Evolutionary conservation across 2,329 filamentous ascomycete genomes (phyloP).

Genomic region (Fragosphaeria purpurea): DNA sequence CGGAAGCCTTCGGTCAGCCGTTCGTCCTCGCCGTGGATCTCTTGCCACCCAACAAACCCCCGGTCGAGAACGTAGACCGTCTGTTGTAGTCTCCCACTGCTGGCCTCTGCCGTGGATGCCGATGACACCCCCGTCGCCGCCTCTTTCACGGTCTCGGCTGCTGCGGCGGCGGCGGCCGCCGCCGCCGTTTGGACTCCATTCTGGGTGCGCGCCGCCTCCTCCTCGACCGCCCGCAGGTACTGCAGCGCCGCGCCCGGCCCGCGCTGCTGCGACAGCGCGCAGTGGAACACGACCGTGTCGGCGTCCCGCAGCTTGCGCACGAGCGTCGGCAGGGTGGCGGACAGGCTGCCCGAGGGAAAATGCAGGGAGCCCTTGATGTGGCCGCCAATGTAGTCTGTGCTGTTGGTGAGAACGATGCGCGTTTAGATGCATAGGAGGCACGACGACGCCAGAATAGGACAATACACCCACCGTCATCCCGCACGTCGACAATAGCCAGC

Average conservation of each 20-base stretch:
- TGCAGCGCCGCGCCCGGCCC: constrained; percentile 74
- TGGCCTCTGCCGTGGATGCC: background rate
- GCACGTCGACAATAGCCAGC: constrained; percentile 77
- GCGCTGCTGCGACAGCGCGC: constrained; percentile 80
- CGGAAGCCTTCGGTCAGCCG: constrained; percentile 73
- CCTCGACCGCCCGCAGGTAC: constrained; percentile 63
- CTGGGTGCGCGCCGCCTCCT: background rate
- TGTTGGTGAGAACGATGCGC: background rate
- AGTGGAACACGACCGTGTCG: constrained; percentile 87
- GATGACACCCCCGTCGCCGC: constrained; percentile 13
- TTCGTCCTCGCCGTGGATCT: constrained; percentile 67
- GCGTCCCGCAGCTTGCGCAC: constrained; percentile 66
- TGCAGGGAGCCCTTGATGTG: constrained; percentile 74
- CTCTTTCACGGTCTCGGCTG: background rate
- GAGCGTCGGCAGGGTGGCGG: constrained; percentile 72
- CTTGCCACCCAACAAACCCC: constrained; percentile 86
- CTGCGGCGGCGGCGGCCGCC: background rate
- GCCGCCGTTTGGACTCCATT: background rate
- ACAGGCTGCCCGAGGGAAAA: constrained; percentile 62
- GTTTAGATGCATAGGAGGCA: background rate
- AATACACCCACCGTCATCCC: constrained; percentile 57
- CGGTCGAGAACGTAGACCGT: constrained; percentile 71
- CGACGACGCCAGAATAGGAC: background rate
- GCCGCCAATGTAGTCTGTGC: constrained; percentile 73
- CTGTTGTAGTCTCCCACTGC: constrained; percentile 34